A percentile compares a stretch with the other conserved stretches of the same genome.
Evolutionary conservation across 352 stramenopile species (phyloP).

Genomic region (Pythium myriotylum): DNA sequence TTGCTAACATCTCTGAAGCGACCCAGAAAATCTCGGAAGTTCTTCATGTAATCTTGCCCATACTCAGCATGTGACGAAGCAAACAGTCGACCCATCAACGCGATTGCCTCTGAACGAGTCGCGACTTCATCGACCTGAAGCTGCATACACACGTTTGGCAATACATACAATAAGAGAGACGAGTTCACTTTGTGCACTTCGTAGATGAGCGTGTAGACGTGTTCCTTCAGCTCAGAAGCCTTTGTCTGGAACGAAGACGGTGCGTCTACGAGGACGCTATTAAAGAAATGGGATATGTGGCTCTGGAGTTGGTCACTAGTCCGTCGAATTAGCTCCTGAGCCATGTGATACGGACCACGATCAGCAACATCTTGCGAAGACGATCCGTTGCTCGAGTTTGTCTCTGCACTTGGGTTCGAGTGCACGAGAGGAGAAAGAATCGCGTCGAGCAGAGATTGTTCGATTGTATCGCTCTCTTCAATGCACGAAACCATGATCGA

Average conservation of each 20-base stretch:
- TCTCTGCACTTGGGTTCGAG: conserved; percentile 13
- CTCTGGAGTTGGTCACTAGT: conserved; percentile 69
- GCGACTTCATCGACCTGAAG: conserved; percentile 86
- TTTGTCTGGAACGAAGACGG: conserved; percentile 32
- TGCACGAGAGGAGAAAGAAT: conserved; percentile 63
- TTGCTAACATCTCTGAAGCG: conserved; percentile 88
- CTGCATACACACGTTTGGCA: conserved; percentile 87
- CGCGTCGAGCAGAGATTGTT: conserved; percentile 66
- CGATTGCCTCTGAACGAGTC: conserved; percentile 75
- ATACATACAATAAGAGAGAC: conserved; percentile 74
- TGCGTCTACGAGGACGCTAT: conserved; percentile 74
- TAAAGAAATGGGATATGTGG: conserved; percentile 79
- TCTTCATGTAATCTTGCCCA: conserved; percentile 78
- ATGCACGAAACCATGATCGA: conserved; percentile 72
- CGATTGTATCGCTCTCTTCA: conserved; percentile 68
- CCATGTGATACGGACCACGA: conserved; percentile 55
- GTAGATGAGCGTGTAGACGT: conserved; percentile 85
- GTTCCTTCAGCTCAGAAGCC: conserved; percentile 69
- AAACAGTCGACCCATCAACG: conserved; percentile 80
- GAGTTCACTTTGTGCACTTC: conserved; percentile 81
- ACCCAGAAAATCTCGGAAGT: conserved; percentile 83
- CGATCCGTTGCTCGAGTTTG: not conserved
- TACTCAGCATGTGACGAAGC: conserved; percentile 75
- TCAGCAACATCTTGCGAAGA: conserved; percentile 16
- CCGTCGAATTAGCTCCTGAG: conserved; percentile 72